A percentile compares a stretch with the other conserved stretches of the same genome.
Evolutionary conservation across 768 basidiomycete genomes (phyloP).

Genomic region (Termitomyces sp.): DNA sequence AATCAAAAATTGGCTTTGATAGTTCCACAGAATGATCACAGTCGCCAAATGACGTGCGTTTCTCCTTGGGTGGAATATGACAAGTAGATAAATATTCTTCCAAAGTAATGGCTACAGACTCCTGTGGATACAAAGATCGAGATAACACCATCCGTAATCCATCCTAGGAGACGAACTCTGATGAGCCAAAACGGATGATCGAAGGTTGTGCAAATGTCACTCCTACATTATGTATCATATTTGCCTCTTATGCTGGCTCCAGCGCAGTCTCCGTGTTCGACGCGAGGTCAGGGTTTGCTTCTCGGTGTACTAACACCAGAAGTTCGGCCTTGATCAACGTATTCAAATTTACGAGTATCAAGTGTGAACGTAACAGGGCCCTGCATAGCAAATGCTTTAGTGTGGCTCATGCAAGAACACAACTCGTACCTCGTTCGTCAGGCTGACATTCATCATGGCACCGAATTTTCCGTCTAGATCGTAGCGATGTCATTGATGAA

Average conservation of each 20-base stretch:
- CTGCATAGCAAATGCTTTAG: constrained; percentile 33
- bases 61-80: background rate
- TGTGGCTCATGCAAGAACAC: constrained; percentile 32
- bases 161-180: background rate
- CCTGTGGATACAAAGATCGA: background rate
- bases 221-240: background rate
- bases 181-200: background rate
- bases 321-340: constrained; percentile 28
- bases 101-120: background rate
- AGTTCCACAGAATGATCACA: background rate
- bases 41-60: background rate
- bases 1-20: background rate
- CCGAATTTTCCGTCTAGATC: constrained; percentile 84
- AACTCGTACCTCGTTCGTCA: constrained; percentile 75
- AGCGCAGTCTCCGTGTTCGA: background rate
- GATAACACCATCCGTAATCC: background rate
- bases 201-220: background rate
- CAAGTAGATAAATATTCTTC: background rate
- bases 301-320: constrained; percentile 8
- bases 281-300: background rate
- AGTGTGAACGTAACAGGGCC: constrained; percentile 84
- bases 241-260: background rate
- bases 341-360: constrained; percentile 77
- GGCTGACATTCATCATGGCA: constrained; percentile 90
- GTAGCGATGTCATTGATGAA: background rate